Percentiles rank a stretch among this genome's conserved stretches.
These are phyloP conservation scores for Spergularia bocconei DNA, from an alignment of 148 eudicot genomes.

Conservation along the genomic window DNA sequence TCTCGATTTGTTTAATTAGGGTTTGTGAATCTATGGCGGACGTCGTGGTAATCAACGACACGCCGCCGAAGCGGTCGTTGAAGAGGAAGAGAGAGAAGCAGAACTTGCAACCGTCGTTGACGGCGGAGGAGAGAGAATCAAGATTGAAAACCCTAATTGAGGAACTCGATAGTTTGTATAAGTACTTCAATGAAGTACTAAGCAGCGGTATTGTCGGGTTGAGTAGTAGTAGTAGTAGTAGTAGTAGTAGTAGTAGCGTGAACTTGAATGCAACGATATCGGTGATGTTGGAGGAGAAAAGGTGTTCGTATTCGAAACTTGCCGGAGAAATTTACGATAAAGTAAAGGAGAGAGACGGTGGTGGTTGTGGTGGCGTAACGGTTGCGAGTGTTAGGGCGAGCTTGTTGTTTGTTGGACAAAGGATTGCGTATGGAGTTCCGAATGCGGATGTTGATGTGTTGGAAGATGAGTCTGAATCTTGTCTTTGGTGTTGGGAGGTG, in stretches of 20 bases:
- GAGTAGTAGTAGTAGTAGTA: neutral
- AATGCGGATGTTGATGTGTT: constrained; percentile 66
- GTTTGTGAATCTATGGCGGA: constrained; percentile 39
- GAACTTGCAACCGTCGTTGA: neutral
- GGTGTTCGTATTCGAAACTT: constrained; percentile 50
- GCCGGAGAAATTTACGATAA: constrained; percentile 50
- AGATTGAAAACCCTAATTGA: constrained; percentile 33
- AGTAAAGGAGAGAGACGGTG: constrained; percentile 41
- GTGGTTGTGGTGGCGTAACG: constrained; percentile 20
- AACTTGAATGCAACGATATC: constrained; percentile 52
- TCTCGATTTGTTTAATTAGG: constrained; percentile 10
- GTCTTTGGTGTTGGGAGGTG: constrained; percentile 99
- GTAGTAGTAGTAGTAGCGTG: constrained; percentile 15
- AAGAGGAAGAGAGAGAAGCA: constrained; percentile 53
- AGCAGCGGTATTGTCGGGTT: constrained; percentile 6
- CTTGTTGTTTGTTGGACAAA: constrained; percentile 70
- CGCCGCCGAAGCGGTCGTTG: constrained; percentile 30
- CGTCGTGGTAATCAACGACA: constrained; percentile 26
- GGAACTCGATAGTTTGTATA: constrained; percentile 51
- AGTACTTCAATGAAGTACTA: constrained; percentile 46
- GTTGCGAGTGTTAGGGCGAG: constrained; percentile 61
- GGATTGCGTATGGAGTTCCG: constrained; percentile 59
- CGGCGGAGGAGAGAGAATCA: constrained; percentile 45
- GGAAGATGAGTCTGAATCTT: constrained; percentile 67
- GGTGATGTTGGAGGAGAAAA: constrained; percentile 72